Conservation (phyloP, 1,284 basidiomycete species). For the Moniliella sp. region DNA sequence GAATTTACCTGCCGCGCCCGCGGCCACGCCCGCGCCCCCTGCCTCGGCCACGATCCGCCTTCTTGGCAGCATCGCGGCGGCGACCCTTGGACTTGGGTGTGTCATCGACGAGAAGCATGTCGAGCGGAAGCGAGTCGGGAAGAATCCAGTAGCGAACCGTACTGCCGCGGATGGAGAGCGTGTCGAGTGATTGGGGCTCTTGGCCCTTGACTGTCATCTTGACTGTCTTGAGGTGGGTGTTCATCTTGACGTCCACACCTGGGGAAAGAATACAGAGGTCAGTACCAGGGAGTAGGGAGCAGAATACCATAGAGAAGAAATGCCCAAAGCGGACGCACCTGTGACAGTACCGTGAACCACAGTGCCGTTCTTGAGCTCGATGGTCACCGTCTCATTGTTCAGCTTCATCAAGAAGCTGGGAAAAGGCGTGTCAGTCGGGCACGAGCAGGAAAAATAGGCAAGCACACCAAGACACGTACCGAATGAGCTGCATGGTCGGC, state of each 20-base stretch:
- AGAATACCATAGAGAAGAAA: too few species aligned
- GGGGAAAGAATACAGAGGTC: too few species aligned
- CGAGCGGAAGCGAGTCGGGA: constrained; percentile 81
- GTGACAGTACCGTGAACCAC: constrained; percentile 90
- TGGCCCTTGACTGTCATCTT: constrained; percentile 80
- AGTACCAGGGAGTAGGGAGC: too few species aligned
- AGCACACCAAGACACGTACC: too few species aligned
- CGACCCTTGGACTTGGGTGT: constrained; percentile 69
- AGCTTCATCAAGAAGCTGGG: constrained; percentile 92
- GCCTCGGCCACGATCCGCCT: constrained; percentile 8
- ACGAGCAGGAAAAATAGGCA: too few species aligned
- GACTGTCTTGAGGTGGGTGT: constrained; percentile 85
- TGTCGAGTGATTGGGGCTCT: constrained; percentile 45
- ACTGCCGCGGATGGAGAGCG: constrained; percentile 32
- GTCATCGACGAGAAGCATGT: constrained; percentile 89
- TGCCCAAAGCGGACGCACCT: constrained; percentile 40
- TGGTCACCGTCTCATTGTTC: constrained; percentile 94
- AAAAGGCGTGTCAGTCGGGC: too few species aligned
- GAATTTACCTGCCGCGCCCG: too few species aligned
- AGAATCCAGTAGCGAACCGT: constrained; percentile 67
- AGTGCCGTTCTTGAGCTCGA: constrained; percentile 94
- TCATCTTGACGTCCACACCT: constrained; percentile 45
- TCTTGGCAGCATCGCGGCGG: constrained; percentile 10
- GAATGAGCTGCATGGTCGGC: too few species aligned
- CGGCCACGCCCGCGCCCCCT: constrained; percentile 20